Conservation (phyloP, 441 rosid species). For the Kokia cookei region DNA sequence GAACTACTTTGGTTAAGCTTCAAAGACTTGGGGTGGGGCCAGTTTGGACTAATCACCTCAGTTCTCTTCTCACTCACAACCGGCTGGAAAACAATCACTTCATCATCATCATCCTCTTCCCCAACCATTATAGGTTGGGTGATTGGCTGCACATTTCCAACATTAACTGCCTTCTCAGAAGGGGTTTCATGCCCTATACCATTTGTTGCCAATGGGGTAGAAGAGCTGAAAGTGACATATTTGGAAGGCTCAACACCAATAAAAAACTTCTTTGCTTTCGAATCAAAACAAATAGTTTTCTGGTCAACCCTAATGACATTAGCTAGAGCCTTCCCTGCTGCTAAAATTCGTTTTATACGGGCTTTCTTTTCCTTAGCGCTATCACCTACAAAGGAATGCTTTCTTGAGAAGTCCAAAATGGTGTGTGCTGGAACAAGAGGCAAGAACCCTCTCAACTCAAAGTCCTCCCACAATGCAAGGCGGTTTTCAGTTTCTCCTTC, state of each 20-base stretch:
- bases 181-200: conserved; percentile 28
- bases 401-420: conserved; percentile 83
- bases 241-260: conserved; percentile 54
- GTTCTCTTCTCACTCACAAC: conserved; percentile 49
- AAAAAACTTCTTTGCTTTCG: conserved; percentile 59
- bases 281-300: conserved; percentile 53
- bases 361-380: conserved; percentile 56
- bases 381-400: conserved; percentile 51
- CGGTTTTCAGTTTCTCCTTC: conserved; percentile 85
- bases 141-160: conserved; percentile 28
- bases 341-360: conserved; percentile 69
- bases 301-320: conserved; percentile 54
- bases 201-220: conserved; percentile 19
- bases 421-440: conserved; percentile 84
- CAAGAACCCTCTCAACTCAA: conserved; percentile 80
- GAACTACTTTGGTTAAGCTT: conserved; percentile 35
- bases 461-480: conserved; percentile 87
- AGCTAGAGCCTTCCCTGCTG: conserved; percentile 76
- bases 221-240: conserved; percentile 25
- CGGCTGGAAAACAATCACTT: conserved; percentile 94
- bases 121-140: conserved; percentile 37
- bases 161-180: conserved; percentile 19
- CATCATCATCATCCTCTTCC: conserved; percentile 73
- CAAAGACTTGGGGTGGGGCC: conserved; percentile 36
- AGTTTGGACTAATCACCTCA: conserved; percentile 31